Conservation (phyloP, 495 filamentous ascomycete genomes). For the Aspergillus hancockii region DNA sequence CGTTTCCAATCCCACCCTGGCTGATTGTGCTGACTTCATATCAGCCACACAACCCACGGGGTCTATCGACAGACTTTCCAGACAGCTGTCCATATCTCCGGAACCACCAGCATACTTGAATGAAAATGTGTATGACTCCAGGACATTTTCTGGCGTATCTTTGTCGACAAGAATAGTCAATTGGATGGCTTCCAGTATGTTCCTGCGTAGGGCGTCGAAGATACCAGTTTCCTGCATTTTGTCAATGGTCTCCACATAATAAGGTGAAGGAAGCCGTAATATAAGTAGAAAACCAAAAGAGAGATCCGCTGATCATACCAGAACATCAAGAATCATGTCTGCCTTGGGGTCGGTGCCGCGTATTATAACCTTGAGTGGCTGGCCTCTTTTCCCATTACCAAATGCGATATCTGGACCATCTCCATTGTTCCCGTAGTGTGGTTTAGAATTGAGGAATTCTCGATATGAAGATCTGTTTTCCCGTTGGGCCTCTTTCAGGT, state of each 20-base stretch:
- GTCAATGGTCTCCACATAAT: constrained; percentile 4
- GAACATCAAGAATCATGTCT: constrained; percentile 44
- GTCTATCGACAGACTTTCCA: constrained; percentile 37
- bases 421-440: background rate
- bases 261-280: background rate
- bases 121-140: constrained; percentile 54
- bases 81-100: constrained; percentile 19
- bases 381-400: constrained; percentile 24
- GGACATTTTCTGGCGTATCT: constrained; percentile 33
- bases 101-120: constrained; percentile 41
- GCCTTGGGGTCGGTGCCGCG: constrained; percentile 34
- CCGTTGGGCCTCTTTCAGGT: constrained; percentile 24
- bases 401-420: constrained; percentile 14
- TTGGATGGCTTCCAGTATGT: constrained; percentile 44
- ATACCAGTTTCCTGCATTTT: constrained; percentile 45
- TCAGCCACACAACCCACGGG: constrained; percentile 34
- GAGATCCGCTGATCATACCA: constrained; percentile 29
- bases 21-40: constrained; percentile 35
- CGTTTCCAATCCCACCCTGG: constrained; percentile 35
- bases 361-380: constrained; percentile 36
- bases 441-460: constrained; percentile 26
- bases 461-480: constrained; percentile 27
- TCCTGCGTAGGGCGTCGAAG: constrained; percentile 43
- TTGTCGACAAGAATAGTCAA: constrained; percentile 46
- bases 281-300: constrained; percentile 1